phyloP scores from a whole-genome alignment of 345 rosid species.

The Corchorus olitorius region DNA sequence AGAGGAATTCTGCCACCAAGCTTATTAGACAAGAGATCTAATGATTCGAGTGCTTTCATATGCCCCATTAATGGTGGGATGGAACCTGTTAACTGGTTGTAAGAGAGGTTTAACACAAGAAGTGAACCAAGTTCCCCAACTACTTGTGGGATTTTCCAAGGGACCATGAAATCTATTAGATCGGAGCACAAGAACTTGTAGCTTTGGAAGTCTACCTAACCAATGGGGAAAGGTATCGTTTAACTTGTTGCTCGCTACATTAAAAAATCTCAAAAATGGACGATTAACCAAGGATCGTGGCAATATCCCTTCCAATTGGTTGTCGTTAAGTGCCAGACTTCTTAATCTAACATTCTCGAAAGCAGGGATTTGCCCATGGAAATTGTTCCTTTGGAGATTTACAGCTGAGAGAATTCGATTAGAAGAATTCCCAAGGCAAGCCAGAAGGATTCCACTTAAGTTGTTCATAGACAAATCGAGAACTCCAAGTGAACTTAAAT shows the following conservation, averaged over 20 bases:
- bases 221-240: constrained; percentile 21
- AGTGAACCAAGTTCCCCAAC: neutral
- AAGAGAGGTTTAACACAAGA: neutral
- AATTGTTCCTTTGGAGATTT: constrained; percentile 14
- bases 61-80: constrained; percentile 26
- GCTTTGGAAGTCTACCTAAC: neutral
- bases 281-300: constrained; percentile 19
- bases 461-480: constrained; percentile 18
- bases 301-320: constrained; percentile 15
- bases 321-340: constrained; percentile 13
- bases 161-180: constrained; percentile 22
- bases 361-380: constrained; percentile 1
- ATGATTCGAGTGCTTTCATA: neutral
- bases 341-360: neutral
- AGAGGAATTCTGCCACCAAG: too few relatives aligned
- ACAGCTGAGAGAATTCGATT: neutral
- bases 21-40: too few relatives aligned
- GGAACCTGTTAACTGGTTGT: neutral
- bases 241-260: constrained; percentile 22
- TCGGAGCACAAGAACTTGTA: neutral
- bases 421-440: neutral
- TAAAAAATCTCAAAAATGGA: neutral
- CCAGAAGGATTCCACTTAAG: constrained; percentile 1
- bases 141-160: neutral
- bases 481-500: neutral